Evolutionary conservation across 2,329 filamentous ascomycete genomes (phyloP), one percentile per base, ranked within the genome.

Genomic region (Neurospora sp.): DNA sequence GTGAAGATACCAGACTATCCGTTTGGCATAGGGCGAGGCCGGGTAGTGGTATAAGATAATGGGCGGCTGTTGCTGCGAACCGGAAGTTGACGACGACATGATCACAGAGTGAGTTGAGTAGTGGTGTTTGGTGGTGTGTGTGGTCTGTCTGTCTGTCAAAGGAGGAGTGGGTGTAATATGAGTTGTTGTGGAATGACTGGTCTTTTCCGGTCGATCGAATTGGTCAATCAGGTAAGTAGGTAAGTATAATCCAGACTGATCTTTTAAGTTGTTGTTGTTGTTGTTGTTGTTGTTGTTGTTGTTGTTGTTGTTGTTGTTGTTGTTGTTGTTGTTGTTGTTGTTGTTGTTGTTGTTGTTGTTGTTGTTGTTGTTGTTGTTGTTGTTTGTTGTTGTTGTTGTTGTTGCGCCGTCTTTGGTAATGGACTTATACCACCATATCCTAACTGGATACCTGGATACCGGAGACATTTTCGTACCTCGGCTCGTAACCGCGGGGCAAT

Each of bases 1-100:
- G 46, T 84, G 82, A 13, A 93, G 82, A 76, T 93, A 93, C 89
- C 89, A 92, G 36, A 85, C 79, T 38, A 92, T 78, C 71, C 89
- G 82, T 69, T 83, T 83, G 8, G 89, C 89, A 75, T 87, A 92
- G 0, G 90, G 89, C 11, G 90, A 92, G 75, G 82, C 84, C 0
- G 82, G 77, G 77, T 92, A 92, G 78, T 91, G 89, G 77, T 90
- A 92, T 1, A 92, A 76, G 8, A 91, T 81, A 23, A 90, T 84
- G n/a, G 78, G 78, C 28, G 52, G 52, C 23, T 17, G 46, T 28
- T 58, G 23, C 52, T 33, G 13, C 15, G 52, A 36, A 10, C 52
- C 28, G 52, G 28, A 62, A n/a, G 52, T 62, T 17, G 52, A 33
- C 19, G 46, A 62, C 28, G 28, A 62, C 52, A 62, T 62, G 23